Evolutionary conservation across 495 filamentous ascomycete species (phyloP).

Genomic region (Lasiosphaeris hirsuta): DNA sequence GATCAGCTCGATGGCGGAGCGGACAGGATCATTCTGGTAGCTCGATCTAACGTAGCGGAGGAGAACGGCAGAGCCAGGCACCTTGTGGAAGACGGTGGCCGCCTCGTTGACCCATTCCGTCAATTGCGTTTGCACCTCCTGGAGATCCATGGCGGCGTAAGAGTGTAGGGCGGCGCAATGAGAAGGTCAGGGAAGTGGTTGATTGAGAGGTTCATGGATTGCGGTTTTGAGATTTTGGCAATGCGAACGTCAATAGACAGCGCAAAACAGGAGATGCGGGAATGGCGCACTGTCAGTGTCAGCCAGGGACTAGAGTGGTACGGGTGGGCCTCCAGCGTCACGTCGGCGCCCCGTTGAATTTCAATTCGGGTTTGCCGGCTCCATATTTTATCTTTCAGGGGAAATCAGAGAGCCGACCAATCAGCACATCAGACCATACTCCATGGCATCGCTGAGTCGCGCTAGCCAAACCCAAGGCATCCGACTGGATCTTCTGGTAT

Average conservation of each 20-base stretch:
- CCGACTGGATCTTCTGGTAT: too few species aligned
- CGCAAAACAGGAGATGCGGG: neutral
- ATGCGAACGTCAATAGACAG: too few species aligned
- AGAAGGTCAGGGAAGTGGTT: neutral
- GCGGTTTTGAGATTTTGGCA: neutral
- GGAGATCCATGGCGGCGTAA: conserved; percentile 63
- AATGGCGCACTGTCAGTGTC: neutral
- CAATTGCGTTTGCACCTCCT: conserved; percentile 72
- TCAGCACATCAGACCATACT: neutral
- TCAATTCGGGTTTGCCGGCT: neutral
- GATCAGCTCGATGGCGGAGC: conserved; percentile 89
- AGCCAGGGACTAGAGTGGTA: too few species aligned
- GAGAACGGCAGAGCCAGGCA: conserved; percentile 91
- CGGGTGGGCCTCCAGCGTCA: too few species aligned
- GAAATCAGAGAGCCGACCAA: neutral
- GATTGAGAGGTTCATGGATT: neutral
- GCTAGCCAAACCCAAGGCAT: too few species aligned
- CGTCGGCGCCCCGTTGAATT: neutral
- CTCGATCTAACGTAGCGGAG: conserved; percentile 93
- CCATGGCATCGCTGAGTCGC: too few species aligned
- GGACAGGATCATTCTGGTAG: conserved; percentile 95
- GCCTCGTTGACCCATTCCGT: conserved; percentile 63
- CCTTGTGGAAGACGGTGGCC: conserved; percentile 71
- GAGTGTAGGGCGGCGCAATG: neutral
- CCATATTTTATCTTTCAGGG: too few species aligned